Base-by-base conservation (phyloP, 257 asterid genomes). In the Solanum okadae region DNA sequence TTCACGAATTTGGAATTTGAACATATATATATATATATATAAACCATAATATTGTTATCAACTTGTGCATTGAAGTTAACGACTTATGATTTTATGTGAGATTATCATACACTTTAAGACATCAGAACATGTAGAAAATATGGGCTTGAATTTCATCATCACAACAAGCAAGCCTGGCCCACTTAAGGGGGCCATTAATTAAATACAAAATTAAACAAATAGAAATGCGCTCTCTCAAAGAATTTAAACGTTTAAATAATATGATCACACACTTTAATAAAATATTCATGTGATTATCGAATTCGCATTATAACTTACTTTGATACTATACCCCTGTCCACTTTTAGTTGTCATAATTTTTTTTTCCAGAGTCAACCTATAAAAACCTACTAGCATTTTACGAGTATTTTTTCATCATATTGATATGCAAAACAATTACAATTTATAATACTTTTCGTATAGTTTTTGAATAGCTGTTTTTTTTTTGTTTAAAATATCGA, bases 121-220 rank as follows among this genome's bases (percentile, higher is more conserved):
- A 5, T 8, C 1, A 22, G 1, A 71, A 6, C 7, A 31, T 0
- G 2, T 14, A 70, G 12, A 15, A 29, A 70, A 29, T 70, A 3
- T 29, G 1, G 8, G 12, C 4, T 71, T 14, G 4, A 33, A 56
- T 16, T 52, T 16, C 23, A 6, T 52, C 4, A 52, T 16, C 8
- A 52, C 63, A 52, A 29, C 2, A 15, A 71, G 37, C 6, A 31
- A 71, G 31, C 5, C 1, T 63, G 7, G 7, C 31, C 33, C 72
- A 65, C 72, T 0, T 5, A 72, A 33, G 37, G 22, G 22, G 8
- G 0, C 13, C 9, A 16, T 8, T 8, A 71, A 10, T 3, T 4
- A 16, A 16, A 34, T 9, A 15, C 42, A 71, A 31, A 71, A 31
- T 15, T 31, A 15, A 31, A 12, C 6, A 31, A 31, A 15, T 68